These are phyloP conservation scores for Nitzschia putrida DNA, from an alignment of 108 stramenopile species.

Conservation along the genomic window DNA sequence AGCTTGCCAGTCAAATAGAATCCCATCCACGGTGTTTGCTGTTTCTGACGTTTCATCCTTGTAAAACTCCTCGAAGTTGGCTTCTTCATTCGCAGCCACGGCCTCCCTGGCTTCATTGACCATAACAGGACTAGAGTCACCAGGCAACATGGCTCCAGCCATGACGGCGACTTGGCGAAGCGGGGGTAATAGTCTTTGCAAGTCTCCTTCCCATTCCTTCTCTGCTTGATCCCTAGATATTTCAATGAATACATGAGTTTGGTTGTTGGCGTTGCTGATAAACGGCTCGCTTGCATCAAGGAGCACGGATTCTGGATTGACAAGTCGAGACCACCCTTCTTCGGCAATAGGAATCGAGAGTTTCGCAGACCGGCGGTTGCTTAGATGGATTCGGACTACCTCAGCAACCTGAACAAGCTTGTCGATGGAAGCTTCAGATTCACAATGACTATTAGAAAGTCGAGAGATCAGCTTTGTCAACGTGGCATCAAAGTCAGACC, in stretches of 20 bases:
- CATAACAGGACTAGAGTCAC: conserved; percentile 72
- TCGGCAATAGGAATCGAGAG: conserved; percentile 67
- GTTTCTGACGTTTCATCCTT: conserved; percentile 38
- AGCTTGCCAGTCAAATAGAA: conserved; percentile 55
- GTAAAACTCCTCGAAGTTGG: conserved; percentile 50
- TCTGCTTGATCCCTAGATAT: conserved; percentile 69
- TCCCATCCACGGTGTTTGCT: conserved; percentile 18
- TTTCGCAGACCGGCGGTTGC: conserved; percentile 59
- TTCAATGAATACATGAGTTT: conserved; percentile 36
- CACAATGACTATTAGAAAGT: conserved; percentile 13
- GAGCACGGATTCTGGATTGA: conserved; percentile 25
- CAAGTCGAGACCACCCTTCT: conserved; percentile 57
- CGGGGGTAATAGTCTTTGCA: conserved; percentile 66
- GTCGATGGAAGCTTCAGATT: conserved; percentile 38
- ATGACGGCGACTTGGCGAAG: conserved; percentile 84
- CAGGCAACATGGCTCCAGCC: conserved; percentile 78
- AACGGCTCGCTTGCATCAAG: conserved; percentile 1
- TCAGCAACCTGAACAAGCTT: conserved; percentile 69
- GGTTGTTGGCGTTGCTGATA: conserved; percentile 22
- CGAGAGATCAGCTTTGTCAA: conserved; percentile 65
- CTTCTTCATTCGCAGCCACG: conserved; percentile 60
- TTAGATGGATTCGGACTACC: conserved; percentile 63
- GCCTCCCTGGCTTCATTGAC: conserved; percentile 41
- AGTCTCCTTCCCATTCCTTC: conserved; percentile 58
- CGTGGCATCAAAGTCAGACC: conserved; percentile 87